phyloP scores from a whole-genome alignment of 495 filamentous ascomycete species.

The Lophium mytilinum region DNA sequence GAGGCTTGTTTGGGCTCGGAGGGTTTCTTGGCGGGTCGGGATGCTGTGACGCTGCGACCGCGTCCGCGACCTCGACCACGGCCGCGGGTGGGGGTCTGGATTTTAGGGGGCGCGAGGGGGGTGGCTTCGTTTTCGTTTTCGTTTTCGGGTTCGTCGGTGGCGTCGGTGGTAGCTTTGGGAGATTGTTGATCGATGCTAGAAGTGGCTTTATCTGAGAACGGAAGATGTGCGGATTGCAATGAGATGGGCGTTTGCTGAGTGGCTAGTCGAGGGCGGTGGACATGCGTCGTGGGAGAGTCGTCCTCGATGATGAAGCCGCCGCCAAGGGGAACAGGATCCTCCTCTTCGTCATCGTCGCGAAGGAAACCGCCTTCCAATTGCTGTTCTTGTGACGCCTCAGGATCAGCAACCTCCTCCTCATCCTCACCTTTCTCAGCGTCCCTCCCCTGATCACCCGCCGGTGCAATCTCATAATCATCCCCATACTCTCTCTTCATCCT shows the following conservation, averaged over 20 bases:
- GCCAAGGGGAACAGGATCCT: not conserved
- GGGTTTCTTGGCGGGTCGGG: not conserved
- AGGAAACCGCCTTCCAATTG: slow-evolving; percentile 14
- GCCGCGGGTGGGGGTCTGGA: not conserved
- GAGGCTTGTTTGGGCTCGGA: not conserved
- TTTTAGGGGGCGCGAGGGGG: not conserved
- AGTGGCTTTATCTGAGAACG: too few species aligned
- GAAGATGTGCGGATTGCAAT: slow-evolving; percentile 22
- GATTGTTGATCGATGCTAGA: too few species aligned
- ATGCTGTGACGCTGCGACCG: not conserved
- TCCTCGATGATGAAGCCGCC: slow-evolving; percentile 16
- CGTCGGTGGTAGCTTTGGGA: slow-evolving; percentile 3
- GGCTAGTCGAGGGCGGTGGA: slow-evolving; percentile 1
- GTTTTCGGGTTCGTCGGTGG: not conserved
- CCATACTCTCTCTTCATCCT: slow-evolving; percentile 70
- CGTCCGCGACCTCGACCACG: slow-evolving; percentile 2
- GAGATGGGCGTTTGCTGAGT: slow-evolving; percentile 26
- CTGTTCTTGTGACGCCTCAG: not conserved
- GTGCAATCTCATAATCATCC: slow-evolving; percentile 32
- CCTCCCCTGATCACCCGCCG: slow-evolving; percentile 21
- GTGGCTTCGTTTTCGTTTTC: not conserved
- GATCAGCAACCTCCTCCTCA: not conserved
- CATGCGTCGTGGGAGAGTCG: not conserved
- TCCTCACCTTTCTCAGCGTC: not conserved
- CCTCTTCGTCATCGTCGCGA: not conserved